Conservation (phyloP, 768 basidiomycete genomes). For the Paxillus involutus region DNA sequence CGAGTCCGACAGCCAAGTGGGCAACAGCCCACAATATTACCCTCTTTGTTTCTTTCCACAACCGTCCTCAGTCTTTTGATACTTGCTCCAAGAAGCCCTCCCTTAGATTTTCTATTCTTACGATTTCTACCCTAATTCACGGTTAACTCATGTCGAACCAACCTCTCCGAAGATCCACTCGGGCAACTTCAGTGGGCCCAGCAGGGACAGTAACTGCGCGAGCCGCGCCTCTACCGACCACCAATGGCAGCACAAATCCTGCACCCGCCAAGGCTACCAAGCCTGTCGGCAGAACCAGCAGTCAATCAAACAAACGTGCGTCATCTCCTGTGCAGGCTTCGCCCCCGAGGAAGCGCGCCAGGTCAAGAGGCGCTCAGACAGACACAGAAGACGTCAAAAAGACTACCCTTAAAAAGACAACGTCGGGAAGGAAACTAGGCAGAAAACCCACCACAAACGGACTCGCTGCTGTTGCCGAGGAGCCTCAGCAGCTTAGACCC, state of each 20-base stretch:
- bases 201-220: slow-evolving; percentile 23
- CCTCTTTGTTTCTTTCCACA: neutral
- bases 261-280: slow-evolving; percentile 34
- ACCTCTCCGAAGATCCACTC: slow-evolving; percentile 51
- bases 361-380: slow-evolving; percentile 38
- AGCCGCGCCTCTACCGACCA: slow-evolving; percentile 31
- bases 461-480: slow-evolving; percentile 29
- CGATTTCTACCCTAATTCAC: slow-evolving; percentile 21
- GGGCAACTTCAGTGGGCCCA: slow-evolving; percentile 48
- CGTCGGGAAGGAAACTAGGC: slow-evolving; percentile 25
- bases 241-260: slow-evolving; percentile 32
- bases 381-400: slow-evolving; percentile 41
- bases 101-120: neutral
- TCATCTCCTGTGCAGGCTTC: slow-evolving; percentile 49
- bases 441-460: slow-evolving; percentile 33
- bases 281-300: slow-evolving; percentile 20
- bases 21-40: neutral
- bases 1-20: neutral
- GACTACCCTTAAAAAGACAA: slow-evolving; percentile 23
- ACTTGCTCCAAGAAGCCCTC: neutral
- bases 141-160: slow-evolving; percentile 28
- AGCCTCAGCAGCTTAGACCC: slow-evolving; percentile 45
- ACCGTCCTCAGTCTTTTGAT: neutral
- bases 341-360: slow-evolving; percentile 46
- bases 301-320: slow-evolving; percentile 45